Percentiles rank a stretch among this genome's conserved stretches.
These are phyloP conservation scores for Lepiota venenata DNA, from an alignment of 768 basidiomycete genomes.

Conservation along the genomic window DNA sequence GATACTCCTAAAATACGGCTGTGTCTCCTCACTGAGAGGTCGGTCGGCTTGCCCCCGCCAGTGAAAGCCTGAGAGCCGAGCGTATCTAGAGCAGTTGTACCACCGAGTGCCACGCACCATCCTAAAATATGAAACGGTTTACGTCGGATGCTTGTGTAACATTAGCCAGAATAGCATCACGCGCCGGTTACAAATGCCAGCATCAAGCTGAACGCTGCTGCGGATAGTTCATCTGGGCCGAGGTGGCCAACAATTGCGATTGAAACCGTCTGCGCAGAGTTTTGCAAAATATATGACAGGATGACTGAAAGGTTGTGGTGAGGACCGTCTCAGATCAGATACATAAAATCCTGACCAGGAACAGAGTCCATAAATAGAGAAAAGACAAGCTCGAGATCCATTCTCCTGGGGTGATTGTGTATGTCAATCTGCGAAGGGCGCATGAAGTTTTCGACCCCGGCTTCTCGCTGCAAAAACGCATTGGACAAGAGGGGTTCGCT, in stretches of 20 bases:
- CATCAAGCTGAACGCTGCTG: conserved; percentile 73
- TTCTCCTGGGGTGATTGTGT: too few species aligned
- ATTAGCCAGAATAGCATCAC: conserved; percentile 30
- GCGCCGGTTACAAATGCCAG: conserved; percentile 76
- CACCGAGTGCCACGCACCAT: conserved; percentile 75
- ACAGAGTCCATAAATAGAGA: too few species aligned
- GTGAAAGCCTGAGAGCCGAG: conserved; percentile 78
- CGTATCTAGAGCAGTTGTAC: conserved; percentile 77
- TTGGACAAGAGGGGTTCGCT: too few species aligned
- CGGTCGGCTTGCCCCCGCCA: conserved; percentile 52
- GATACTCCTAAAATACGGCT: too few species aligned
- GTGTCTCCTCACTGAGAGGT: conserved; percentile 45
- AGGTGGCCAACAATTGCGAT: conserved; percentile 61
- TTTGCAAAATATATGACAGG: conserved; percentile 34
- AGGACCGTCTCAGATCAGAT: too few species aligned
- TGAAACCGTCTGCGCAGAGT: conserved; percentile 67
- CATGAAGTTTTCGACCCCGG: too few species aligned
- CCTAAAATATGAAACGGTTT: conserved; percentile 38
- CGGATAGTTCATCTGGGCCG: conserved; percentile 67
- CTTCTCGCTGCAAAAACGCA: too few species aligned
- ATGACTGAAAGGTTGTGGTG: too few species aligned
- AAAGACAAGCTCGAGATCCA: too few species aligned
- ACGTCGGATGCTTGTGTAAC: conserved; percentile 43
- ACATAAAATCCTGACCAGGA: too few species aligned
- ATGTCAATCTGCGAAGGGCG: too few species aligned